Evolutionary conservation across 1,284 basidiomycete species (phyloP).

Genomic region (Ustilago tritici): DNA sequence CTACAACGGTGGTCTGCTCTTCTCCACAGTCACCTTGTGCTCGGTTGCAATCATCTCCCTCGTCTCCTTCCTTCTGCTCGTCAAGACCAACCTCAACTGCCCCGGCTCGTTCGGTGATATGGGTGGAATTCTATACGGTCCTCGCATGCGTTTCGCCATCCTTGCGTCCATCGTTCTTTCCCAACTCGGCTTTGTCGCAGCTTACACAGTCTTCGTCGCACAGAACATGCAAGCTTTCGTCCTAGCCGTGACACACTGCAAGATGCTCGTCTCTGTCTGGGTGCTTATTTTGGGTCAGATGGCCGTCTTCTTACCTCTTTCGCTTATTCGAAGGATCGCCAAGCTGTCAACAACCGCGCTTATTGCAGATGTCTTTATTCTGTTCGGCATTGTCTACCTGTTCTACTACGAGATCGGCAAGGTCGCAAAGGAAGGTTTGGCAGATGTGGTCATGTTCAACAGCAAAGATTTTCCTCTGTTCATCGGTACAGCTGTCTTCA

Average conservation of each 20-base stretch:
- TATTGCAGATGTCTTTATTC: constrained; percentile 93
- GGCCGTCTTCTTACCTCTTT: constrained; percentile 77
- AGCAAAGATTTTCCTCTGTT: constrained; percentile 87
- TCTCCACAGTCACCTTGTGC: constrained; percentile 83
- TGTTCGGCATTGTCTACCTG: constrained; percentile 77
- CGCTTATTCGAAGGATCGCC: constrained; percentile 64
- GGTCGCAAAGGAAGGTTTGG: constrained; percentile 57
- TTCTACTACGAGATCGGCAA: constrained; percentile 66
- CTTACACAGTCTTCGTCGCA: constrained; percentile 96
- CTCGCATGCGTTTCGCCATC: constrained; percentile 90
- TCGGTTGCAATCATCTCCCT: constrained; percentile 88
- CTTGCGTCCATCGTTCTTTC: constrained; percentile 88
- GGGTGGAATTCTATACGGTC: constrained; percentile 90
- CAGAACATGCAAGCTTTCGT: constrained; percentile 87
- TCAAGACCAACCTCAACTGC: constrained; percentile 88
- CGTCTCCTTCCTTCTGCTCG: constrained; percentile 92
- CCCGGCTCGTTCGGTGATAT: constrained; percentile 97
- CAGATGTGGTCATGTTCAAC: constrained; percentile 91
- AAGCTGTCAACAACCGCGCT: constrained; percentile 93
- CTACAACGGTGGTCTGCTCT: constrained; percentile 93
- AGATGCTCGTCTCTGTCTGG: constrained; percentile 77
- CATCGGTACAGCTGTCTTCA: constrained; percentile 97
- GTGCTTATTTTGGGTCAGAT: constrained; percentile 87
- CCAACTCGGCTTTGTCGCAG: constrained; percentile 86
- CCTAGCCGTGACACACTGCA: constrained; percentile 84